Evolutionary conservation across 2,329 filamentous ascomycete species (phyloP).

Genomic region (Claviceps digitariae): DNA sequence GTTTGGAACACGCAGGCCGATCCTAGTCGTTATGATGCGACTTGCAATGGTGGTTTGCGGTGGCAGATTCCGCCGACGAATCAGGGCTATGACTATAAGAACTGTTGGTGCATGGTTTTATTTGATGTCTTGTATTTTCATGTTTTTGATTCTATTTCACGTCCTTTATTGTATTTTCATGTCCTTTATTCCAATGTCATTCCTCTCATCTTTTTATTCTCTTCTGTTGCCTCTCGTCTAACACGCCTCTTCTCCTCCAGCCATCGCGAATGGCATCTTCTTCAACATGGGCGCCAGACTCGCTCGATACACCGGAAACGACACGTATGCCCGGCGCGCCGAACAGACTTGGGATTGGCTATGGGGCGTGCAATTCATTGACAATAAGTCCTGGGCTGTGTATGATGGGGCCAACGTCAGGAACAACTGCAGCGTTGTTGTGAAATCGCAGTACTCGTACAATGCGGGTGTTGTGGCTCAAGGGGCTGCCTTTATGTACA

Average conservation of each 20-base stretch:
- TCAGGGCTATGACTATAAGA: conserved; percentile 63
- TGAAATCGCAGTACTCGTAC: conserved; percentile 52
- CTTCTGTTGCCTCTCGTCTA: too few relatives aligned
- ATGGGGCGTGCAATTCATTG: conserved; percentile 35
- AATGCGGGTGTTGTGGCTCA: conserved; percentile 48
- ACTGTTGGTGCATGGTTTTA: conserved; percentile 20
- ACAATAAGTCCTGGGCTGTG: conserved; percentile 44
- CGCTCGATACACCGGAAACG: conserved; percentile 54
- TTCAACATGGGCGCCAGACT: conserved; percentile 57
- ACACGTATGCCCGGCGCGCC: conserved; percentile 50
- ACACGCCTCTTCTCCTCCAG: conserved; percentile 13
- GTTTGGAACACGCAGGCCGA: conserved; percentile 46
- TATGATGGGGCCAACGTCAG: conserved; percentile 48
- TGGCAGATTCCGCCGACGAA: conserved; percentile 68
- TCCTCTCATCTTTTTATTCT: not conserved
- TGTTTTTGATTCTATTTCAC: not conserved
- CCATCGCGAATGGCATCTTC: conserved; percentile 47
- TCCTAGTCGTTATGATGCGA: conserved; percentile 41
- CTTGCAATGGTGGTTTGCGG: conserved; percentile 46
- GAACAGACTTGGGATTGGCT: conserved; percentile 48
- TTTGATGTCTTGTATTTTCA: not conserved
- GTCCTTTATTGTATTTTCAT: not conserved
- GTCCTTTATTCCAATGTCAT: not conserved
- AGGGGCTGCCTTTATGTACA: conserved; percentile 56
- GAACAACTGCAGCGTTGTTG: conserved; percentile 45